Evolutionary conservation across 495 filamentous ascomycete species (phyloP).

Genomic region (Thermothielavioides terrestris): DNA sequence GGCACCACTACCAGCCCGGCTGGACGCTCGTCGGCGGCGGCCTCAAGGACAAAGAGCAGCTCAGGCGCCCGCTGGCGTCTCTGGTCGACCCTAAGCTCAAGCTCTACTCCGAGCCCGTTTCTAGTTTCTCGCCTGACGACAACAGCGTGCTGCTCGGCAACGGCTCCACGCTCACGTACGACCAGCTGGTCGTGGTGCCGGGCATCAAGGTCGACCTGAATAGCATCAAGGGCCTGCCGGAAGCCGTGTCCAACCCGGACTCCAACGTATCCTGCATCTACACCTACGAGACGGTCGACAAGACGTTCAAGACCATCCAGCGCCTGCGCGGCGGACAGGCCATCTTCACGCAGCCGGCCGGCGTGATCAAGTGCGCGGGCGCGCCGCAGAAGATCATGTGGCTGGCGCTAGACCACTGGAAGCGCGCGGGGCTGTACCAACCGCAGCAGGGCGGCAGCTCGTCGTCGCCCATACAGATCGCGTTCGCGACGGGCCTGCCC

Average conservation of each 20-base stretch:
- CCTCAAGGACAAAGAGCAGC: slow-evolving; percentile 48
- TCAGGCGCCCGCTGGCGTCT: slow-evolving; percentile 42
- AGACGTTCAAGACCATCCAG: slow-evolving; percentile 48
- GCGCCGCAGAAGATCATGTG: slow-evolving; percentile 66
- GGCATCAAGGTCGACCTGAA: slow-evolving; percentile 50
- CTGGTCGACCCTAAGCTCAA: slow-evolving; percentile 53
- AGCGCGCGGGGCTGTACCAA: slow-evolving; percentile 50
- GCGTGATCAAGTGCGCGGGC: slow-evolving; percentile 60
- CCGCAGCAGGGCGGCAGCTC: slow-evolving; percentile 21
- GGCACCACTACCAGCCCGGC: slow-evolving; percentile 64
- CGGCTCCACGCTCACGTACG: slow-evolving; percentile 51
- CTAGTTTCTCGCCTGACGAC: slow-evolving; percentile 46
- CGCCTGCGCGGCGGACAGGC: slow-evolving; percentile 49
- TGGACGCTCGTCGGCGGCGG: slow-evolving; percentile 62
- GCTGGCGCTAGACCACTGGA: slow-evolving; percentile 61
- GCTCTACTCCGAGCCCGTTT: slow-evolving; percentile 48
- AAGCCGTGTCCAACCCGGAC: slow-evolving; percentile 48
- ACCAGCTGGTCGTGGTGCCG: slow-evolving; percentile 56
- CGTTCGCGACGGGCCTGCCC: slow-evolving; percentile 54
- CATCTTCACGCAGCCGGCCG: slow-evolving; percentile 61
- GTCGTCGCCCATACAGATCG: slow-evolving; percentile 48
- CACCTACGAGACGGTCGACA: slow-evolving; percentile 51
- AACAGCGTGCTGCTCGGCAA: slow-evolving; percentile 51
- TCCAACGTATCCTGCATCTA: slow-evolving; percentile 58
- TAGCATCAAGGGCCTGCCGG: slow-evolving; percentile 50